phyloP scores from a whole-genome alignment of 2,329 filamentous ascomycete species.

The Cytospora mali region DNA sequence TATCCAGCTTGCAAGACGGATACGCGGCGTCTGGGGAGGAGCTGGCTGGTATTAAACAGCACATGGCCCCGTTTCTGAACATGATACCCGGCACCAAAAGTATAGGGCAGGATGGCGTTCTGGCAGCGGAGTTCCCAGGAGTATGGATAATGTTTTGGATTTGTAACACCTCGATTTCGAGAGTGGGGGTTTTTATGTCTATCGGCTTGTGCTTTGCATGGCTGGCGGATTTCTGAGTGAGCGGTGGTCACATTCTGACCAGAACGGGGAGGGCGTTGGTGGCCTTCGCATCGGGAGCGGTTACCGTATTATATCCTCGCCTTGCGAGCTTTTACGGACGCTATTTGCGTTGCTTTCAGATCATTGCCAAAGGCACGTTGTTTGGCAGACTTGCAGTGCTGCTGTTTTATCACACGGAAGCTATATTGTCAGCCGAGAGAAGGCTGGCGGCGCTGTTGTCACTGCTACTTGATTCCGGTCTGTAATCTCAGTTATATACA shows the following conservation, averaged over 20 bases:
- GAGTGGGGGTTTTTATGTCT: background rate
- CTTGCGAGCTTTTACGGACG: background rate
- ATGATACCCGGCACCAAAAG: slow-evolving; percentile 3
- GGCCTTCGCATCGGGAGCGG: background rate
- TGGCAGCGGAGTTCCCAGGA: slow-evolving; percentile 19
- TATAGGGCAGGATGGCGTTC: slow-evolving; percentile 2
- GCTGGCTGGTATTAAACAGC: slow-evolving; percentile 49
- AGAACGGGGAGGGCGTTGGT: slow-evolving; percentile 2
- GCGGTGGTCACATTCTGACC: background rate
- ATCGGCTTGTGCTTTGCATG: background rate
- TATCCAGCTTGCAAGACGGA: slow-evolving; percentile 85
- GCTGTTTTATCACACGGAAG: background rate
- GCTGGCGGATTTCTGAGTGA: background rate
- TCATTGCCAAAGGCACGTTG: background rate
- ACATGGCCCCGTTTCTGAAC: background rate
- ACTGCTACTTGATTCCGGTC: background rate
- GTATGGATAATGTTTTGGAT: slow-evolving; percentile 1
- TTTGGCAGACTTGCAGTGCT: background rate
- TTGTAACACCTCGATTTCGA: background rate
- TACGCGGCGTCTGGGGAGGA: slow-evolving; percentile 77
- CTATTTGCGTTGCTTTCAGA: background rate
- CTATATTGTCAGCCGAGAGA: background rate
- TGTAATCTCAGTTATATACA: background rate
- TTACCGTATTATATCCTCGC: background rate
- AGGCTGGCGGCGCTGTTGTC: slow-evolving; percentile 1